phyloP scores from a whole-genome alignment of 129 eudicot species.

The Escallonia herrerae region DNA sequence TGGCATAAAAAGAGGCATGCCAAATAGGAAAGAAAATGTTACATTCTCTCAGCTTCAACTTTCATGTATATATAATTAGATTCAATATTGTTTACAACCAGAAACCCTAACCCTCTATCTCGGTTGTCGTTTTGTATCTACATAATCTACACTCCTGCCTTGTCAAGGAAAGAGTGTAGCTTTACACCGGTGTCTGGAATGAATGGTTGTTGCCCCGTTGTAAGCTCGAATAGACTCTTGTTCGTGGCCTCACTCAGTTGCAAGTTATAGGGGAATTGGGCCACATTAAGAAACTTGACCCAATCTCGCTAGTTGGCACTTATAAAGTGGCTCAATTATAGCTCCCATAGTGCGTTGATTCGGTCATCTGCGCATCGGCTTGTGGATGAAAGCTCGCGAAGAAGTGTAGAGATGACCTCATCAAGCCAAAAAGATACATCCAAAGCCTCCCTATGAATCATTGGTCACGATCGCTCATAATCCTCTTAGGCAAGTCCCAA shows the following conservation, averaged over 20 bases:
- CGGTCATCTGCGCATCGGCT: neutral
- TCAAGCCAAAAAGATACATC: neutral
- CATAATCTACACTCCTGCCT: too few species aligned
- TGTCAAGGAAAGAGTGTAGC: too few species aligned
- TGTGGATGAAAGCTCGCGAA: neutral
- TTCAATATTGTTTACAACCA: too few species aligned
- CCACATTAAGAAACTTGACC: neutral
- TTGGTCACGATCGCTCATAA: neutral
- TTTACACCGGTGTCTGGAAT: too few species aligned
- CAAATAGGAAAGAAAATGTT: too few species aligned
- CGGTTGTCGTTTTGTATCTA: too few species aligned
- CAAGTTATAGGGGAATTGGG: neutral
- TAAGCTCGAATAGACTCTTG: too few species aligned
- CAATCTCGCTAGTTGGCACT: neutral
- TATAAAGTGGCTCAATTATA: neutral
- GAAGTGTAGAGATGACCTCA: neutral
- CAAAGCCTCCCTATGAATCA: neutral
- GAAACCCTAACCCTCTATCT: too few species aligned
- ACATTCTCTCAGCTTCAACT: too few species aligned
- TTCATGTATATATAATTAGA: too few species aligned
- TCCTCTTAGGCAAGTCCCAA: neutral
- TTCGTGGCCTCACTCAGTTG: neutral
- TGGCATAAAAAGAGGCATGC: too few species aligned
- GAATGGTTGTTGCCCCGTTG: too few species aligned
- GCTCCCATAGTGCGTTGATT: neutral